Conservation (phyloP, 257 asterid species). For the Solanum corneliomulleri region DNA sequence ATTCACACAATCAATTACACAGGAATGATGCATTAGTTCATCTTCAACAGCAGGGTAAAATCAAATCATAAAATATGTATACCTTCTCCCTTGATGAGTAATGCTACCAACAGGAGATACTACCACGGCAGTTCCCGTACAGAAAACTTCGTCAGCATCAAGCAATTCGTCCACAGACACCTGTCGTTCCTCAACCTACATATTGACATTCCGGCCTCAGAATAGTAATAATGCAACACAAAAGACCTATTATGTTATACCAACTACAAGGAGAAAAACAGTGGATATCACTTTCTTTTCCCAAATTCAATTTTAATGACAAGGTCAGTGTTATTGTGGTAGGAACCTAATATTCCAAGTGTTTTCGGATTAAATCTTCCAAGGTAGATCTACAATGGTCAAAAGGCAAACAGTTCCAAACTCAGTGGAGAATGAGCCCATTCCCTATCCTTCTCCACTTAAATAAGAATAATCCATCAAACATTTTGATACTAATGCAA, state of each 20-base stretch:
- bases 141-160: slow-evolving; percentile 94
- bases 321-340: background rate
- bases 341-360: background rate
- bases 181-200: slow-evolving; percentile 73
- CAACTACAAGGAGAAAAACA: background rate
- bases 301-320: background rate
- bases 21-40: background rate
- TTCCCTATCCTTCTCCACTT: background rate
- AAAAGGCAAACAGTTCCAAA: background rate
- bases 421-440: background rate
- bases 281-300: background rate
- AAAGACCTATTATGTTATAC: background rate
- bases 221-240: background rate
- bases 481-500: background rate
- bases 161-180: slow-evolving; percentile 86
- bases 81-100: slow-evolving; percentile 68
- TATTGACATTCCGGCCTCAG: background rate
- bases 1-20: background rate
- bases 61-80: background rate
- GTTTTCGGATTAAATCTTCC: background rate
- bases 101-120: slow-evolving; percentile 94
- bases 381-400: background rate
- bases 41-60: background rate
- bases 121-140: slow-evolving; percentile 97
- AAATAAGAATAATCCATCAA: background rate